Base-by-base conservation (phyloP, 2,329 filamentous ascomycete species). In the Paecilomyces sp. region DNA sequence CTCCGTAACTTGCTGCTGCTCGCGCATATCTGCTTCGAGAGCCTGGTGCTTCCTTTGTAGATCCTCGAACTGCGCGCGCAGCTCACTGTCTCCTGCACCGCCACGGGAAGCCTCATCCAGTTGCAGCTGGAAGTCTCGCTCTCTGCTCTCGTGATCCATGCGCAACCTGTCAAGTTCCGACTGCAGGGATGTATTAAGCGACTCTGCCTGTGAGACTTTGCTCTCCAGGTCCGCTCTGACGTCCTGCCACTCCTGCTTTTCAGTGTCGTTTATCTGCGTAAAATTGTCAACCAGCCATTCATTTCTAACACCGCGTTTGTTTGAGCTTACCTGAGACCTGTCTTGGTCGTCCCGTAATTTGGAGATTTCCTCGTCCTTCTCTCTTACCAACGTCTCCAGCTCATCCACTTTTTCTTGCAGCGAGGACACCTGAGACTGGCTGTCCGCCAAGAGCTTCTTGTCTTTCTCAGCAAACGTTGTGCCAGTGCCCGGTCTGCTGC, bases 1-100 rank as follows among this genome's bases (percentile, higher is more conserved):
- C 62, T 95, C 89, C 0, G 92, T 96, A 1, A 94, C 84, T 60
- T 88, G 83, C 65, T 91, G 88, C 72, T 97, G 93, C 63, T 92
- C 83, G 57, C 80, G 78, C 24, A 93, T 76, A 31, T 88, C 83
- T 36, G 76, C 73, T 63, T 88, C 85, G 24, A 92, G 76, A 52
- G 85, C 84, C 59, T 88, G 82, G 67, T 97, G 90, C 61, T 85
- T 79, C 55, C 76, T 75, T 64, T 86, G 81, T n/a, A 85, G 71
- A 28, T 79, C 74, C 34, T 79, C 75, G 63, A 80, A 81, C 68
- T 91, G 88, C 54, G 79, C 80, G 68, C 85, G 82, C 61, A 88
- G 77, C 55, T 88, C 85, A 1, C 77, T 68, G 66, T 87, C 80
- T 41, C 71, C 60, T 3, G 64, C 54, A 54, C 63, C 60, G n/a